A percentile compares a stretch with the other conserved stretches of the same genome.
Evolutionary conservation across 768 basidiomycete genomes (phyloP).

Genomic region (Lyophyllum decastes): DNA sequence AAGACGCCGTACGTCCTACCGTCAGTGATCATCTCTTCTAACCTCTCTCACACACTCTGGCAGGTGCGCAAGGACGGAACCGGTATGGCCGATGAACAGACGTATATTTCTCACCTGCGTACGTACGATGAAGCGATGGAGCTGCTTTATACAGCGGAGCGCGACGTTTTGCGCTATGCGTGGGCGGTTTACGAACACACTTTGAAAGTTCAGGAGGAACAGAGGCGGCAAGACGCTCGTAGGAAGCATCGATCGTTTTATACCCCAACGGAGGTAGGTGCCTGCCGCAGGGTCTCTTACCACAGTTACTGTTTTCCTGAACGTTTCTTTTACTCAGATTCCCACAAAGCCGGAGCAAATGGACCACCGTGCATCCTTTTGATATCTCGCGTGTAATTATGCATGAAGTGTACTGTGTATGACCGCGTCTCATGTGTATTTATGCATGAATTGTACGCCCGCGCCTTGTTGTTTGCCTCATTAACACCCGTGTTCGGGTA

Average conservation of each 20-base stretch:
- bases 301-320: not conserved
- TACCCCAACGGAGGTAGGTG: not conserved
- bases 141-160: constrained; percentile 30
- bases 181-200: constrained; percentile 36
- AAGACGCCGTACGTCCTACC: constrained; percentile 44
- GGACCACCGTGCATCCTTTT: too few relatives aligned
- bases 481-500: not conserved
- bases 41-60: not conserved
- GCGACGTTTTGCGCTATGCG: constrained; percentile 36
- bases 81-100: constrained; percentile 58
- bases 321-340: too few relatives aligned
- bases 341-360: too few relatives aligned
- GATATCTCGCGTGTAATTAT: too few relatives aligned
- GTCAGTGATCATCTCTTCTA: not conserved
- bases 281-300: not conserved
- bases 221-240: not conserved
- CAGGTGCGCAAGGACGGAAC: constrained; percentile 51
- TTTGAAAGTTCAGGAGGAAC: constrained; percentile 7
- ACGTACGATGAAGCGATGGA: constrained; percentile 43
- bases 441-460: too few relatives aligned
- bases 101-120: constrained; percentile 46
- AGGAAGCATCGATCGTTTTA: not conserved
- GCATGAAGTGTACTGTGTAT: too few relatives aligned
- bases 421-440: too few relatives aligned
- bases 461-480: too few relatives aligned